Evolutionary conservation across 352 stramenopile genomes (phyloP), one percentile per base, ranked within the genome.

Genomic region (Peronosclerospora sorghi): DNA sequence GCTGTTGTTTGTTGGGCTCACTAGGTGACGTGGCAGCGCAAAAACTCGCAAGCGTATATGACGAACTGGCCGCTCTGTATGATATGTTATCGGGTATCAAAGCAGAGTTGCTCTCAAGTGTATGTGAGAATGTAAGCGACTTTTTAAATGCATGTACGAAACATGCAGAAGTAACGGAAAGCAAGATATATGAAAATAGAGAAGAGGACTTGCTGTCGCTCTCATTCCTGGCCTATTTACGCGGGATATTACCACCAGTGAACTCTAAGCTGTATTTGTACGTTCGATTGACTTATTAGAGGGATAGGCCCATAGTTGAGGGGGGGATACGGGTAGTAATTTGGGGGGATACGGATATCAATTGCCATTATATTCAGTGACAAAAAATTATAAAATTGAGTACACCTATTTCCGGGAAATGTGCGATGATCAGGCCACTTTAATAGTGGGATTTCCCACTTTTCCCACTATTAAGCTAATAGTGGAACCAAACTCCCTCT

Each of bases 181-280:
- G 15, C 27, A 34, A 59, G 14, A 46, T 9, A 4, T 12, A 24
- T 39, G 18, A 10, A 15, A 47, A n/a, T 9, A 41, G 28, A 32
- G 45, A 59, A 35, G 41, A 59, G 13, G 50, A 58, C n/a, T 43
- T 80, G n/a, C 62, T 81, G 27, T 30, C 54, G 13, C 43, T 88
- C 1, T 75, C 75, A 5, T 91, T 88, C 44, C 52, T 62, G 18
- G 60, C 78, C 4, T 91, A 91, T 26, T 42, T 91, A 32, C 58
- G 65, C 9, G 71, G 71, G 8, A 49, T 91, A 1, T 73, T 67
- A 10, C 75, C 73, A 4, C 54, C 64, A 1, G 73, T 73, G 10
- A 62, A 87, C 50, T 85, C 78, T 15, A 73, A 91, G 41, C 48
- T 85, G 8, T 91, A 85, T 52, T 91, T 91, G 74, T 89, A 72